Percentiles rank a stretch among this genome's conserved stretches.
Evolutionary conservation across 1,284 basidiomycete genomes (phyloP).

Genomic region (Malassezia sp.): DNA sequence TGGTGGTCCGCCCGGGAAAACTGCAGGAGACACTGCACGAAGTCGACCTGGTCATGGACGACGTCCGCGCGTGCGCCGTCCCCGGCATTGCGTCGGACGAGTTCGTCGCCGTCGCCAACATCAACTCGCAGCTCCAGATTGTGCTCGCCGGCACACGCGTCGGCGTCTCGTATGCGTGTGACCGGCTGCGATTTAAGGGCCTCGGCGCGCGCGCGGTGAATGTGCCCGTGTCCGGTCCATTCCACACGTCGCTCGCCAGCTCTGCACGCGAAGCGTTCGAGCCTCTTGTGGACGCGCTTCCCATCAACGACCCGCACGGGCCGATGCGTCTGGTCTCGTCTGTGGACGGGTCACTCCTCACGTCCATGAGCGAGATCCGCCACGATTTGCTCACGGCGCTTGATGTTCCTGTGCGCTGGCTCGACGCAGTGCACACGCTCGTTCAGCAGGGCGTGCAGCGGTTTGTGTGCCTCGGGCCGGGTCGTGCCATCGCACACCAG

Average conservation of each 20-base stretch:
- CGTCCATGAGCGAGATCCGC: slow-evolving; percentile 20
- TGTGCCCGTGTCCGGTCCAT: slow-evolving; percentile 40
- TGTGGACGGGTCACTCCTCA: slow-evolving; percentile 22
- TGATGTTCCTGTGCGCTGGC: slow-evolving; percentile 33
- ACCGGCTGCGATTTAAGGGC: slow-evolving; percentile 28
- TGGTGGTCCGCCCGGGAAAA: slow-evolving; percentile 36
- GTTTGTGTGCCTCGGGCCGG: slow-evolving; percentile 43
- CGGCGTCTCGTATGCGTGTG: slow-evolving; percentile 40
- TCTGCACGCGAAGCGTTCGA: slow-evolving; percentile 27
- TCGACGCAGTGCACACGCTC: slow-evolving; percentile 28
- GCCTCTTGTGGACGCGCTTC: slow-evolving; percentile 27
- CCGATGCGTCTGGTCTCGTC: slow-evolving; percentile 26
- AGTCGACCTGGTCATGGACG: slow-evolving; percentile 23
- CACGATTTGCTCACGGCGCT: slow-evolving; percentile 27
- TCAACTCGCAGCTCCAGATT: slow-evolving; percentile 42
- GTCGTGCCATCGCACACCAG: slow-evolving; percentile 39
- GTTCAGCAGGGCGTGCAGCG: slow-evolving; percentile 32
- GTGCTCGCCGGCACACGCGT: slow-evolving; percentile 37
- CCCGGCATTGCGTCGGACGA: slow-evolving; percentile 33
- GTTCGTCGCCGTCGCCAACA: slow-evolving; percentile 41
- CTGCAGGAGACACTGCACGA: slow-evolving; percentile 26
- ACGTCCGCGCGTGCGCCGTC: slow-evolving; percentile 30
- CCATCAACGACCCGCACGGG: slow-evolving; percentile 23
- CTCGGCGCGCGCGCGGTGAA: slow-evolving; percentile 43
- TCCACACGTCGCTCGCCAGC: slow-evolving; percentile 36